Conservation (phyloP, 2,329 filamentous ascomycete species). For the Myotisia sp. region DNA sequence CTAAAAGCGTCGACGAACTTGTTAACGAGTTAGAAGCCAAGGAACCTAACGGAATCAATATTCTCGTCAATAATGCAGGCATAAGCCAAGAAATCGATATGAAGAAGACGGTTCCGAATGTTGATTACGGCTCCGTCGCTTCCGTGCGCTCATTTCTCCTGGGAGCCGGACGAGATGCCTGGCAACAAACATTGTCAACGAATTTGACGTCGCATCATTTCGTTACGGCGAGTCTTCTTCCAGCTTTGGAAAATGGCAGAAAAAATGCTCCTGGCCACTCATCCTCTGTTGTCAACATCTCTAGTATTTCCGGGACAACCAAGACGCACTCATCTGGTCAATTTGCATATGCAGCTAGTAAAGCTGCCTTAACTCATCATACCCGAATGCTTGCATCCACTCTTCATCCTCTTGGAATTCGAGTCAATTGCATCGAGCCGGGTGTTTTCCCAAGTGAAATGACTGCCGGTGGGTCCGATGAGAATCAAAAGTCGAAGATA, state of each 20-base stretch:
- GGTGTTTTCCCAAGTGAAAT: constrained; percentile 46
- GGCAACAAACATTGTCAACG: constrained; percentile 3
- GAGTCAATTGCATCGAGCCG: constrained; percentile 44
- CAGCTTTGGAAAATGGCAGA: constrained; percentile 37
- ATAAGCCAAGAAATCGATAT: constrained; percentile 40
- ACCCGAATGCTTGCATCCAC: constrained; percentile 42
- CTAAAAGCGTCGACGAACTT: constrained; percentile 35
- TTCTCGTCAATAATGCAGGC: constrained; percentile 27
- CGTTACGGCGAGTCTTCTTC: constrained; percentile 41
- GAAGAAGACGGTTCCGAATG: constrained; percentile 26
- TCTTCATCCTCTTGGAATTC: constrained; percentile 41
- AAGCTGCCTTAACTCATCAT: constrained; percentile 38
- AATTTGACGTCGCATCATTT: constrained; percentile 29
- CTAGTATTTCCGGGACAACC: constrained; percentile 38
- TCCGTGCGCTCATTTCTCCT: constrained; percentile 9
- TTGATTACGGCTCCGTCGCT: constrained; percentile 11
- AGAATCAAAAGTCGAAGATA: constrained; percentile 41
- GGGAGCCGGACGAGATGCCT: constrained; percentile 3
- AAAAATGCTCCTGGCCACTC: constrained; percentile 34
- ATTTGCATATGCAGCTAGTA: constrained; percentile 39
- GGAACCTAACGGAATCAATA: constrained; percentile 40
- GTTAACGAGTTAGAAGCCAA: constrained; percentile 39
- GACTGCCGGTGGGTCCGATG: constrained; percentile 39
- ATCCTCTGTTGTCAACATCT: constrained; percentile 40
- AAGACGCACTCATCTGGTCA: constrained; percentile 39